These are phyloP conservation scores for Leucaena leucocephala DNA, from an alignment of 306 rosid species.

Conservation along the genomic window DNA sequence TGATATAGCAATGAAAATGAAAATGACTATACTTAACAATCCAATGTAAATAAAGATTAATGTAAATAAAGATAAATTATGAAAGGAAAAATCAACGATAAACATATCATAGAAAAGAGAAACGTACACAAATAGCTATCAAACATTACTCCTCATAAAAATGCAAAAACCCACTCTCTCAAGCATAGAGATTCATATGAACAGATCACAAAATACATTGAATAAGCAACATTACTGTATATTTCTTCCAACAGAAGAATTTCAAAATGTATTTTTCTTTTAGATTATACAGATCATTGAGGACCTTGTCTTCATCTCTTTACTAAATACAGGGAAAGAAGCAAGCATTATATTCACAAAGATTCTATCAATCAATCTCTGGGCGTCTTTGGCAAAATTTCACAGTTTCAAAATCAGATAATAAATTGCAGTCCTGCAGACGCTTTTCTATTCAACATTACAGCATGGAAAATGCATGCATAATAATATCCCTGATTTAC, in stretches of 20 bases:
- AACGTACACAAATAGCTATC: not conserved
- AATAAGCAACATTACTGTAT: constrained; percentile 11
- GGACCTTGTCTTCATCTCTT: constrained; percentile 22
- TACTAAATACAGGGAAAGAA: constrained; percentile 7
- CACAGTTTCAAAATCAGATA: constrained; percentile 11
- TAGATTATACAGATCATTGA: constrained; percentile 1
- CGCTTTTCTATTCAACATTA: not conserved
- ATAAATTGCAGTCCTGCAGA: constrained; percentile 1
- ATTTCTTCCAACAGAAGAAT: not conserved
- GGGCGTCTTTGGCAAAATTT: not conserved
- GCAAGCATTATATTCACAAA: constrained; percentile 17
- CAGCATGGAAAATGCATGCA: constrained; percentile 18
- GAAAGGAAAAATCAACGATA: constrained; percentile 17
- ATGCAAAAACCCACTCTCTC: not conserved
- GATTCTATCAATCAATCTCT: constrained; percentile 32
- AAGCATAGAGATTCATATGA: not conserved
- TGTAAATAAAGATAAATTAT: not conserved
- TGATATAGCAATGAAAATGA: constrained; percentile 16
- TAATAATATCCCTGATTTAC: constrained; percentile 48
- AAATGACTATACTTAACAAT: not conserved
- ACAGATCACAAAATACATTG: constrained; percentile 13
- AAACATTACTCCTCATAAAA: constrained; percentile 15
- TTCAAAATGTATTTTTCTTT: not conserved
- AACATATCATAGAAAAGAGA: constrained; percentile 1
- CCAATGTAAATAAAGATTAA: constrained; percentile 4